Evolutionary conservation across 2,329 filamentous ascomycete species (phyloP), one percentile per base, ranked within the genome.

Genomic region (Xylaria arbuscula): DNA sequence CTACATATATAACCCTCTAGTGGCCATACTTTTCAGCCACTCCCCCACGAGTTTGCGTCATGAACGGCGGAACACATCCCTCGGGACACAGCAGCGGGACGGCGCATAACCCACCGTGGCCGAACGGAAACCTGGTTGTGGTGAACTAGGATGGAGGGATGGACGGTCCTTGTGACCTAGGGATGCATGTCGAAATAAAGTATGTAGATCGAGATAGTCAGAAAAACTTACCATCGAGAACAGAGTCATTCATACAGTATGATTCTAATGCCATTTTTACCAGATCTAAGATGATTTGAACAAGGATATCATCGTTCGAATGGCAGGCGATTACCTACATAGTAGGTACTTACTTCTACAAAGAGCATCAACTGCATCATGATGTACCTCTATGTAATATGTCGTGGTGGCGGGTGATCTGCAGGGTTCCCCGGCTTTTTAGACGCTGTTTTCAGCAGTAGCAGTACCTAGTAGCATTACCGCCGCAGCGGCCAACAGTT

Each of bases 401-500:
- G 63, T 66, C 58, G 56, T 69, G 56, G 68, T 59, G 66, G 62
- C 54, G 66, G 66, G 66, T 56, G 58, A 68, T 66, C 66, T 70
- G 28, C 68, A 72, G 69, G 70, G 69, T 69, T 70, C 65, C 67
- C 70, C 67, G 56, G 62, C 62, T 68, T 71, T 71, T 53, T 36
- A 60, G 61, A 56, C 40, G 47, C 70, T 71, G 62, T 57, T 70
- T 66, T 70, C 62, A 62, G 67, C 64, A 50, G 57, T 50, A 61
- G 50, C 38, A 63, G 34, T n/a, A 28, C 28, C 28, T 64, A n/a
- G n/a, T n/a, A n/a, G n/a, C n/a, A n/a, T n/a, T n/a, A 57, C 69
- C 66, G 56, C 66, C 62, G 61, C 50, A 64, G 53, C 42, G 66
- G 63, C 63, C 60, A 57, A 24, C 56, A 45, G 50, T 13, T 62